phyloP scores from a whole-genome alignment of 495 filamentous ascomycete species.

The Penicillium canescens region DNA sequence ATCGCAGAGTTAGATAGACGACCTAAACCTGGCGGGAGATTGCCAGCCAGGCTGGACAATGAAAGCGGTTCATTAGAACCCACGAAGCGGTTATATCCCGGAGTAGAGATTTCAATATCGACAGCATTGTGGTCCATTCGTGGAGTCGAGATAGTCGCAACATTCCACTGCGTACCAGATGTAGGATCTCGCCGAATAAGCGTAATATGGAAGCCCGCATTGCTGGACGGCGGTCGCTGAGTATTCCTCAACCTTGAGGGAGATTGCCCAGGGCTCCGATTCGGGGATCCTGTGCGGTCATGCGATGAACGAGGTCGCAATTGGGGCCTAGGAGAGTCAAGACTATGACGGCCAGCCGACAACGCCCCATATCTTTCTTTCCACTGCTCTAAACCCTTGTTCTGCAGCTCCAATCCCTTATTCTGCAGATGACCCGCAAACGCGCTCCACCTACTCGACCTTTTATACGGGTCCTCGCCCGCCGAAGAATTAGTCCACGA shows the following conservation, averaged over 20 bases:
- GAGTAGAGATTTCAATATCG: constrained; percentile 61
- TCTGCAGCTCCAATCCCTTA: not conserved
- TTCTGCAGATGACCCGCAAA: constrained; percentile 27
- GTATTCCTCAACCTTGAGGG: constrained; percentile 16
- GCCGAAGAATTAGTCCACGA: constrained; percentile 4
- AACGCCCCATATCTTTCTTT: constrained; percentile 25
- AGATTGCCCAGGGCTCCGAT: constrained; percentile 31
- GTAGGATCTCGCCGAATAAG: constrained; percentile 86
- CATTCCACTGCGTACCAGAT: constrained; percentile 83
- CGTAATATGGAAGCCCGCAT: constrained; percentile 63
- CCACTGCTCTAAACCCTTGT: constrained; percentile 13
- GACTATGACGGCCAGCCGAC: constrained; percentile 30
- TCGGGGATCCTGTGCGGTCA: constrained; percentile 20
- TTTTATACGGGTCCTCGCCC: constrained; percentile 15
- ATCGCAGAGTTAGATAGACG: constrained; percentile 18
- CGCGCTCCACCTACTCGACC: constrained; percentile 36
- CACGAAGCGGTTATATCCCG: constrained; percentile 62
- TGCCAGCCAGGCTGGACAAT: constrained; percentile 29
- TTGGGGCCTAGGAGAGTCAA: constrained; percentile 34
- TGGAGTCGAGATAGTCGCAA: constrained; percentile 65
- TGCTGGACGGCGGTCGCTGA: constrained; percentile 2
- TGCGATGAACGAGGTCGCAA: constrained; percentile 35
- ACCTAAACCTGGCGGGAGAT: constrained; percentile 27
- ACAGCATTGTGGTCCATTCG: constrained; percentile 39
- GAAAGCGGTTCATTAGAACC: constrained; percentile 37